Base-by-base conservation (phyloP, 805 yeast genomes). In the Ogataea methanolica region DNA sequence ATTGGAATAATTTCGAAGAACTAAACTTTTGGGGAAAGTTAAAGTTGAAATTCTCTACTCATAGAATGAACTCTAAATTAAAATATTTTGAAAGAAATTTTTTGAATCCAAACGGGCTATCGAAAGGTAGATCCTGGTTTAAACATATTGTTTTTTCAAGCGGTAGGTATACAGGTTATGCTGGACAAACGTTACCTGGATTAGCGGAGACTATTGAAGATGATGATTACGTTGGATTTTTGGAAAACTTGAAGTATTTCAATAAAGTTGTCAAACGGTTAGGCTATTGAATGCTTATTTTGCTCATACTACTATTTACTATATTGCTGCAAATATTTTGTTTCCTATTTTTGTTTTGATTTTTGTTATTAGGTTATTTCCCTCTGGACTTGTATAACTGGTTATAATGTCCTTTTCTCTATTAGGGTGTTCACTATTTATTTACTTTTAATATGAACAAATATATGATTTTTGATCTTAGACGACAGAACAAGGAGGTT, bases 91-190 rank as follows among this genome's bases (percentile, higher is more conserved):
- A 80, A 50, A 66, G 79, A 46, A 50, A 57, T 17, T 78, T 80
- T 56, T 51, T 78, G 39, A 59, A 73, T 53, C 65, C 70, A 2
- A 66, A 68, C 3, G 86, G 86, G 1, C 67, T 80, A 17, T 31
- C 40, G 6, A 72, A 70, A 15, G 69, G 65, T 39, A 69, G 85
- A 45, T 60, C 69, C 2, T 81, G 85, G 84, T 80, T 75, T 65
- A 78, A 74, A 60, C 86, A 81, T 58, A 63, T 74, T 39, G 70
- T 80, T n/a, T 80, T 67, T 59, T 80, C 84, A 2, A 78, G 82
- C 42, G 83, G 83, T 2, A 60, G 82, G 42, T 74, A 76, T 62
- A 79, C 83, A 0, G 85, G 85, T 2, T 80, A 80, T 51, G 73
- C 75, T n/a, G 83, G 83, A 4, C 80, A 76, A 45, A 69, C 74